phyloP scores from a whole-genome alignment of 345 rosid genomes.

The Excoecaria cochinchinensis region DNA sequence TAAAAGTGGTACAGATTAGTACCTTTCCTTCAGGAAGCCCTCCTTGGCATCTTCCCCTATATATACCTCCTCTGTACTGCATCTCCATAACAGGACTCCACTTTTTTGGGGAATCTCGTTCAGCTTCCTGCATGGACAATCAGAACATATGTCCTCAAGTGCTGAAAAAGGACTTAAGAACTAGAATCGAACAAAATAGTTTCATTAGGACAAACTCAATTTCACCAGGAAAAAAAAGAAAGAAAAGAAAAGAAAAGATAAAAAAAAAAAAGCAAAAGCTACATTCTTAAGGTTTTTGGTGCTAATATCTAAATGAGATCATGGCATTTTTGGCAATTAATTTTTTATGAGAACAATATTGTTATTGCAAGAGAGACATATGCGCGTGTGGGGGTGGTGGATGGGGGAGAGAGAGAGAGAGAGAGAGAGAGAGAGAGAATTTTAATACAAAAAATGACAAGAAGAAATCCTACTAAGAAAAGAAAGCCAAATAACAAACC shows the following conservation, averaged over 20 bases:
- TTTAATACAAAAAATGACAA: neutral
- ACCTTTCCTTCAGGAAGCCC: conserved; percentile 99
- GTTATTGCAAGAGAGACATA: no score
- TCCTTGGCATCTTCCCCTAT: conserved; percentile 85
- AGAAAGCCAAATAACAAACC: neutral
- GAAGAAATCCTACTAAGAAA: neutral
- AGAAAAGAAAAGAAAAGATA: no score
- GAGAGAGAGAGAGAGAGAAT: neutral
- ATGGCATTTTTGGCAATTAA: neutral
- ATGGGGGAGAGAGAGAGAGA: no score
- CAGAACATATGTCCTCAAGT: conserved; percentile 3
- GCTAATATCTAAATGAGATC: neutral
- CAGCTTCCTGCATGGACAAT: conserved; percentile 66
- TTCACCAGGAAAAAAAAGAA: neutral
- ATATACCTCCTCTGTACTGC: conserved; percentile 88
- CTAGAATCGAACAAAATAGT: neutral
- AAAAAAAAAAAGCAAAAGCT: neutral
- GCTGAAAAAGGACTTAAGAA: neutral
- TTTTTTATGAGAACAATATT: no score
- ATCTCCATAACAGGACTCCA: conserved; percentile 85
- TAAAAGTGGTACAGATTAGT: conserved; percentile 5
- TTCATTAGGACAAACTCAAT: neutral
- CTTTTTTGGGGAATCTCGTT: conserved; percentile 73
- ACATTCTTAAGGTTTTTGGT: neutral
- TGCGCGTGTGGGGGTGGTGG: no score